Evolutionary conservation across 306 rosid species (phyloP), one percentile per base, ranked within the genome.

Genomic region (Calophaca sinica): DNA sequence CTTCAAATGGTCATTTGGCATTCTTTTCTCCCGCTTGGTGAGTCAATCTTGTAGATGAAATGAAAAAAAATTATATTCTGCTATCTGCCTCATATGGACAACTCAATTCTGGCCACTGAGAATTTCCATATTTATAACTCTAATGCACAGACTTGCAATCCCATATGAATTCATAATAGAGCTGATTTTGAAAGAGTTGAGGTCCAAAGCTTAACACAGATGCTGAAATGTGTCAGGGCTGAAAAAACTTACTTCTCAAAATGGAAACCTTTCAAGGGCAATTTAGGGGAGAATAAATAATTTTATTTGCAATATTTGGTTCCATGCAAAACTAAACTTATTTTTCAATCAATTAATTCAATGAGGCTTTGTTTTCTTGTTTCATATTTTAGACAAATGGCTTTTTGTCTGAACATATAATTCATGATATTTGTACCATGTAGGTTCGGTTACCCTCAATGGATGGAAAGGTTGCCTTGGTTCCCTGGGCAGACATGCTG

Each of bases 401-500:
- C 14, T 53, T 53, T 8, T 73, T 76, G 28, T 41, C 55, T 13
- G 73, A 44, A 44, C 68, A 15, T 63, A 38, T 72, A 62, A 81
- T 69, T 65, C 64, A 35, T 51, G 70, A 54, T 72, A 63, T 65
- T 73, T 9, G 58, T 71, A 36, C 41, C 31, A n/a, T 83, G 84
- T 90, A 91, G 98, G 98, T 94, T 53, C 89, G 98, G 38, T 82
- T 94, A 71, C 97, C 97, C 53, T 91, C 96, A 3, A 82, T 91
- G 98, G 88, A 82, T 75, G 98, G 89, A 67, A 87, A 79, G 78
- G 93, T 91, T 82, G 98, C 97, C 39, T 81, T 91, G 87, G 97
- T 90, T 88, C 98, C 98, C 1, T 91, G 98, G 98, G 98, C 96
- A 32, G 98, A 94, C 83, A 94, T 94, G 96, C 83, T 94, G 86